Base-by-base conservation (phyloP, 2,329 filamentous ascomycete genomes). In the Aspergillus sojae region DNA sequence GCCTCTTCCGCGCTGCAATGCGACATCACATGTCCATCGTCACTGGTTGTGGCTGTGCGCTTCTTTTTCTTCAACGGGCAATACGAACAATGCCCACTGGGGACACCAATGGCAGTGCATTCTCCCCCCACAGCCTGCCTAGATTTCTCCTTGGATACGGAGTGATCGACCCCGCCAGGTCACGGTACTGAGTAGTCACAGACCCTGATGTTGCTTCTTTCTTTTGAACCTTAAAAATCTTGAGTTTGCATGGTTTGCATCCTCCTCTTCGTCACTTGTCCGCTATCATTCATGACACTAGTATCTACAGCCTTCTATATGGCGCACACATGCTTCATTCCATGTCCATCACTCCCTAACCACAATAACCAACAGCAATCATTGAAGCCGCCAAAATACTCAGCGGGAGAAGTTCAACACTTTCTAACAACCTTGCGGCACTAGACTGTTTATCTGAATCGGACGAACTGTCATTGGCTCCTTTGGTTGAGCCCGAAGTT, bases 11-110 rank as follows among this genome's bases (percentile, higher is more conserved):
- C 4, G 52, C 4, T 39, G 12, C 16, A 34, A 57, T 58, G 10
- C 56, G 56, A 58, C 56, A 32, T 46, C 56, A 58, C 56, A 58
- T 58, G 55, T 57, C 10, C 16, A 5, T 28, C 26, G 26, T 28
- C 26, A 28, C 26, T 28, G 19, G n/a, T 6, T 46, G 39, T 58
- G 56, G 52, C 52, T 26, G 52, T 55, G 32, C 52, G 16, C 7
- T 41, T 53, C 23, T 34, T 11, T 19, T 19, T 16, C 34, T 36
- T 48, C 3, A 4, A 14, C n/a, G 23, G 21, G 43, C 48, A 52
- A 52, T 32, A 52, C 48, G 48, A 52, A 28, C 43, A 41, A 41
- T 41, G 39, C 39, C 39, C 39, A n/a, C 39, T 41, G 5, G 5
- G 9, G 3, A n/a, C 30, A 7, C 52, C 52, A 54, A 54, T 54